phyloP scores from a whole-genome alignment of 495 filamentous ascomycete species.

The Paragyromitra xinjiangensis region DNA sequence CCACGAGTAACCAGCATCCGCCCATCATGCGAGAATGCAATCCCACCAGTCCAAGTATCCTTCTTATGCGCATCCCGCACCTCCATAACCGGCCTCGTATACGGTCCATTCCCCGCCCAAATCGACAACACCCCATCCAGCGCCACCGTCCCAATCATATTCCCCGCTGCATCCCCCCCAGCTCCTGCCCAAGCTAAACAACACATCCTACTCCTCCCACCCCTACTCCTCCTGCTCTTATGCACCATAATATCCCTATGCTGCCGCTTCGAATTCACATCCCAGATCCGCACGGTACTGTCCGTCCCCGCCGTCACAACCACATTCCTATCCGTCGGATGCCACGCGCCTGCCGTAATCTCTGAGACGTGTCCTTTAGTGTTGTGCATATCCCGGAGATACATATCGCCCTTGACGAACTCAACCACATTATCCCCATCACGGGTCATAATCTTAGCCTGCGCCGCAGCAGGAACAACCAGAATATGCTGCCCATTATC shows the following conservation, averaged over 20 bases:
- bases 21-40: conserved; percentile 92
- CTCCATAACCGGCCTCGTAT: conserved; percentile 83
- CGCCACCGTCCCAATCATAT: conserved; percentile 84
- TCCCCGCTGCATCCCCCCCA: conserved; percentile 75
- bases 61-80: conserved; percentile 82
- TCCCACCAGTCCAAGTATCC: conserved; percentile 89
- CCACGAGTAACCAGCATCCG: conserved; percentile 87
- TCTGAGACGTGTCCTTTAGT: conserved; percentile 96
- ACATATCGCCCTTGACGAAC: conserved; percentile 98
- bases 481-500: conserved; percentile 79
- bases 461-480: conserved; percentile 83
- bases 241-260: conserved; percentile 95
- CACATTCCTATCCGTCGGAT: conserved; percentile 79
- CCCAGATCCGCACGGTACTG: conserved; percentile 95
- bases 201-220: conserved; percentile 92
- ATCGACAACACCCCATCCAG: conserved; percentile 91
- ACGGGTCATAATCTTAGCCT: conserved; percentile 85
- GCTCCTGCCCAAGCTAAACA: conserved; percentile 84
- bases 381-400: conserved; percentile 92
- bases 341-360: conserved; percentile 86
- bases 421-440: conserved; percentile 86
- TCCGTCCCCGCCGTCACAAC: conserved; percentile 92
- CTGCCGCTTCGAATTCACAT: conserved; percentile 82
- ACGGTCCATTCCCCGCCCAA: conserved; percentile 89
- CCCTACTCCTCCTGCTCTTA: conserved; percentile 87